Evolutionary conservation across 768 basidiomycete species (phyloP).

Genomic region (Rubroboletus pulcherrimus): DNA sequence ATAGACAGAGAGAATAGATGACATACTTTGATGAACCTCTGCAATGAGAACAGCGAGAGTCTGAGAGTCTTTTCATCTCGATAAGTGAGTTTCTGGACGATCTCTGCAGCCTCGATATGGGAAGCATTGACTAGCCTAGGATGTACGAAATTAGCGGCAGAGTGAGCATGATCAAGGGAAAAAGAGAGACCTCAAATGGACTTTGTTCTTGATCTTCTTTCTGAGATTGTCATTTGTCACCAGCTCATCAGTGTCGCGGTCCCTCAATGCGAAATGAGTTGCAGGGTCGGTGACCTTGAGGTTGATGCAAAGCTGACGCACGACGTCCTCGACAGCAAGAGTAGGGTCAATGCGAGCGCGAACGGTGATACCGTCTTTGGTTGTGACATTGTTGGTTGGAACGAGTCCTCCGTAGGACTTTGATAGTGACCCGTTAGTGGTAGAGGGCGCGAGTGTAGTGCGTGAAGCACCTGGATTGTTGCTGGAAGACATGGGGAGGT

Average conservation of each 20-base stretch:
- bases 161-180: background rate
- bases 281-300: conserved; percentile 75
- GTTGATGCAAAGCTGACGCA: conserved; percentile 77
- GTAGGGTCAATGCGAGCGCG: conserved; percentile 84
- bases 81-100: conserved; percentile 60
- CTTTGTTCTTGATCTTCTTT: conserved; percentile 75
- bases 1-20: background rate
- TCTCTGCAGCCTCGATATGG: conserved; percentile 73
- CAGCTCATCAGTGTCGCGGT: conserved; percentile 71
- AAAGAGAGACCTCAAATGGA: conserved; percentile 64
- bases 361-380: conserved; percentile 68
- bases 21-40: conserved; percentile 72
- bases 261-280: conserved; percentile 71
- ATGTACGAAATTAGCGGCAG: background rate
- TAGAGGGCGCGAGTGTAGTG: conserved; percentile 25
- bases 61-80: conserved; percentile 59
- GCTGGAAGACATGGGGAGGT: conserved; percentile 23
- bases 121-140: conserved; percentile 76
- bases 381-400: conserved; percentile 83
- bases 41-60: conserved; percentile 71
- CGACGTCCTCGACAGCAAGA: conserved; percentile 78
- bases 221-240: conserved; percentile 86
- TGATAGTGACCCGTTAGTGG: conserved; percentile 32
- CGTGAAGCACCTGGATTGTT: conserved; percentile 32
- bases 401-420: conserved; percentile 51